Evolutionary conservation across 768 basidiomycete species (phyloP).

Genomic region (Chlorophyllum brunneum): DNA sequence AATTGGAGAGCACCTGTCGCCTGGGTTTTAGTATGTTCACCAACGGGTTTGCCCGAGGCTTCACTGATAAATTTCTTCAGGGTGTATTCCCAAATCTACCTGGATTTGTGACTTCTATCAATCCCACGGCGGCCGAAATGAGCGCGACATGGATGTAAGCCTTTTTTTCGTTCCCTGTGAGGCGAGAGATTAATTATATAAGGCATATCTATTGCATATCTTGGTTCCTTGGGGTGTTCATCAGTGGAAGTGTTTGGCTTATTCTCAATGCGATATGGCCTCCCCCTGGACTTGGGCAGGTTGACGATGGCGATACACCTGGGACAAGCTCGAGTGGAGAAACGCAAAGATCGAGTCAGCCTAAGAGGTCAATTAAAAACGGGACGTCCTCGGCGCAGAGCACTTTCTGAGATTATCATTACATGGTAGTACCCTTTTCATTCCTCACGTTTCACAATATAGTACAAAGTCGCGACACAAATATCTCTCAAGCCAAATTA

Average conservation of each 20-base stretch:
- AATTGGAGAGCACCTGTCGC: conserved; percentile 19
- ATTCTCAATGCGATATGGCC: conserved; percentile 21
- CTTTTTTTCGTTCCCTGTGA: not conserved
- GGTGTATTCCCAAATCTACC: conserved; percentile 28
- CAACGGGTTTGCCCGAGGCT: not conserved
- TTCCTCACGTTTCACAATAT: no score
- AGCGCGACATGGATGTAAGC: conserved; percentile 22
- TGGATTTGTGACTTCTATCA: conserved; percentile 23
- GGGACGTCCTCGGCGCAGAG: no score
- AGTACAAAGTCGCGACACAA: no score
- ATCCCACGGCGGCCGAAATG: conserved; percentile 14
- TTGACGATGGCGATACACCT: conserved; percentile 13
- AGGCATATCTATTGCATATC: conserved; percentile 25
- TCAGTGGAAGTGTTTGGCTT: conserved; percentile 21
- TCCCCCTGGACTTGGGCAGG: conserved; percentile 21
- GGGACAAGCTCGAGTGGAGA: not conserved
- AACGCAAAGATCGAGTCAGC: no score
- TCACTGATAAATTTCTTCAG: conserved; percentile 11
- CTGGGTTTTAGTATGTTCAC: conserved; percentile 22
- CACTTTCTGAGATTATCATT: no score
- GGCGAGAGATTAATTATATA: not conserved
- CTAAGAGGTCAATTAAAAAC: no score
- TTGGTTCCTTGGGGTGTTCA: conserved; percentile 21
- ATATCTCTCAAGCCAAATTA: no score
- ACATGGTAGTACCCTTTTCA: no score